Percentiles rank a stretch among this genome's conserved stretches.
Conservation (phyloP, 441 rosid genomes). For the Populus hybrid region DNA sequence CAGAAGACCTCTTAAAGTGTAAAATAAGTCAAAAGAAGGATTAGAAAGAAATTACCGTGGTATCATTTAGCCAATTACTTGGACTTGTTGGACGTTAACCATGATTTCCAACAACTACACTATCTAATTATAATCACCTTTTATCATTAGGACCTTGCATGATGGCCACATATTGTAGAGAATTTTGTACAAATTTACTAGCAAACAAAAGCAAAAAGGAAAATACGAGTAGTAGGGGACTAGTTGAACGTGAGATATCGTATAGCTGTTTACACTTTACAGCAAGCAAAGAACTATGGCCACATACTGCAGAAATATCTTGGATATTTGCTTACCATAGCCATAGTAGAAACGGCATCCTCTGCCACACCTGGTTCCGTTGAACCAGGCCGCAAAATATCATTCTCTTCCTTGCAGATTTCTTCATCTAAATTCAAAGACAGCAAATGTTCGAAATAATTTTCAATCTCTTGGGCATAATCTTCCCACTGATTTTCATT, state of each 20-base stretch:
- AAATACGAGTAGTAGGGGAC: background rate
- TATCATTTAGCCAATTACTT: constrained; percentile 1
- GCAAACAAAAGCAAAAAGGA: background rate
- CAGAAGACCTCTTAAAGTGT: constrained; percentile 7
- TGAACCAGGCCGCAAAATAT: constrained; percentile 2
- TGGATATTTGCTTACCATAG: constrained; percentile 19
- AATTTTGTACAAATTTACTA: background rate
- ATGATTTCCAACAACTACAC: background rate
- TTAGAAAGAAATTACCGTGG: background rate
- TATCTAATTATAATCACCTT: background rate
- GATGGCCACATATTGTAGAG: constrained; percentile 11
- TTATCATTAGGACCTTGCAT: background rate
- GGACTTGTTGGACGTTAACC: constrained; percentile 16
- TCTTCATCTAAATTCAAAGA: constrained; percentile 46
- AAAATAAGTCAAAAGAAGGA: background rate
- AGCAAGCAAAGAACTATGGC: background rate
- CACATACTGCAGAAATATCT: constrained; percentile 12
- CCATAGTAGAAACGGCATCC: constrained; percentile 32
- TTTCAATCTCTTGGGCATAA: constrained; percentile 40
- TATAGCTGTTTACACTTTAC: no score
- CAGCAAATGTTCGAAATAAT: constrained; percentile 51
- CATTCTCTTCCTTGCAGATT: constrained; percentile 22
- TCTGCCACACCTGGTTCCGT: constrained; percentile 26
- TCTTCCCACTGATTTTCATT: constrained; percentile 42
- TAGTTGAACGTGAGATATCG: background rate